phyloP scores from a whole-genome alignment of 1,139 yeast species.

The Hanseniaspora uvarum region DNA sequence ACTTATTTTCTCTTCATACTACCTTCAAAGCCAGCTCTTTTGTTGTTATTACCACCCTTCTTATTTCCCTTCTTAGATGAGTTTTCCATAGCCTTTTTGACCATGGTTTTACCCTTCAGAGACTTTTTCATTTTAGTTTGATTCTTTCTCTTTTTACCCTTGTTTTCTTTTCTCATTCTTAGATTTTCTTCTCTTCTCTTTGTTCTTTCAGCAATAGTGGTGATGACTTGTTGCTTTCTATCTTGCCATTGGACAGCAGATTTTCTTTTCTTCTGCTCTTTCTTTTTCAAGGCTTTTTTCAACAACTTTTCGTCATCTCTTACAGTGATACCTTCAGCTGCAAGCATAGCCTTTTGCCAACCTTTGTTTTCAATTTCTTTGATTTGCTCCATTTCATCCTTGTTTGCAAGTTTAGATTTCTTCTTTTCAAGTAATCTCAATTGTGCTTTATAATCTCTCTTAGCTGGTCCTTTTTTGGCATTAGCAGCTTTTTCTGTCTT shows the following conservation, averaged over 20 bases:
- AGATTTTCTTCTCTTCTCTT: conserved; percentile 86
- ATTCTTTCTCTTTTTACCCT: conserved; percentile 59
- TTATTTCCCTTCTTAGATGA: conserved; percentile 20
- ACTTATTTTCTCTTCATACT: conserved; percentile 27
- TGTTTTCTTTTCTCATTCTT: conserved; percentile 68
- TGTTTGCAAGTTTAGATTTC: conserved; percentile 48
- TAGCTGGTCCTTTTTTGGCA: conserved; percentile 68
- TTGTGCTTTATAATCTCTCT: conserved; percentile 77
- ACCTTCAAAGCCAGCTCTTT: conserved; percentile 42
- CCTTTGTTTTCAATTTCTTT: conserved; percentile 58
- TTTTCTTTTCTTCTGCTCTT: conserved; percentile 67
- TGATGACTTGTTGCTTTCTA: conserved; percentile 66
- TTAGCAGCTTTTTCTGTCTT: conserved; percentile 33
- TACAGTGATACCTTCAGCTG: conserved; percentile 79
- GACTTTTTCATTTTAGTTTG: conserved; percentile 57
- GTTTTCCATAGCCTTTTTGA: conserved; percentile 24
- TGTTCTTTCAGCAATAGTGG: conserved; percentile 60
- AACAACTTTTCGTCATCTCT: conserved; percentile 84
- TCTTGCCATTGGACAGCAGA: conserved; percentile 83
- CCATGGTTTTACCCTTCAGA: conserved; percentile 40
- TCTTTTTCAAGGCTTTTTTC: conserved; percentile 73
- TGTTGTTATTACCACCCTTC: conserved; percentile 23
- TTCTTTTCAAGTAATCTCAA: conserved; percentile 63
- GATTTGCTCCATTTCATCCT: conserved; percentile 56
- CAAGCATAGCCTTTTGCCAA: conserved; percentile 77